Evolutionary conservation across 1,284 basidiomycete species (phyloP).

Genomic region (Boletus semigastroideus): DNA sequence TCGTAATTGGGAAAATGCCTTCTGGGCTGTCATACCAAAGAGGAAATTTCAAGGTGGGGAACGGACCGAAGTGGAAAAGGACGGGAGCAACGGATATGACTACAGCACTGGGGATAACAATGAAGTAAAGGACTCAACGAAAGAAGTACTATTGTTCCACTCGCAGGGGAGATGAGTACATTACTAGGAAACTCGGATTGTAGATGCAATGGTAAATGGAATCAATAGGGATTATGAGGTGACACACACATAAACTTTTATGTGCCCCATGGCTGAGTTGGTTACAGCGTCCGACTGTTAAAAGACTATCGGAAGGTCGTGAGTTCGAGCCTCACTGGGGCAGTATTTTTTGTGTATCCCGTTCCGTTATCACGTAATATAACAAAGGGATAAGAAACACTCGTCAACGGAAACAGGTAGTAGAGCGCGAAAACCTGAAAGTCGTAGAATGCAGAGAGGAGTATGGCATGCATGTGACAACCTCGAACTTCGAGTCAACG

Average conservation of each 20-base stretch:
- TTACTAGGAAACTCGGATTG: no score
- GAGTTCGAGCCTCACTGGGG: conserved; percentile 76
- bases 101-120: not conserved
- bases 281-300: conserved; percentile 84
- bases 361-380: no score
- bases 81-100: not conserved
- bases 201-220: not conserved
- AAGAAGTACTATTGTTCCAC: not conserved
- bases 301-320: conserved; percentile 61
- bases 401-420: no score
- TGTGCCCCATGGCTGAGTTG: conserved; percentile 80
- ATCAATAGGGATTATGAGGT: no score
- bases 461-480: no score
- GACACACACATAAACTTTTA: no score
- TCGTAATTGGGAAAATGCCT: conserved; percentile 79
- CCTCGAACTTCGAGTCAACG: no score
- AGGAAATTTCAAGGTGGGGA: conserved; percentile 65
- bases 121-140: not conserved
- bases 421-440: no score
- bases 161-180: not conserved
- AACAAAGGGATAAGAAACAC: no score
- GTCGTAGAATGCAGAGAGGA: no score
- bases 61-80: not conserved
- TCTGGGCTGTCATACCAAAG: conserved; percentile 85
- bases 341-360: conserved; percentile 40